These are phyloP conservation scores for Cladorrhinum sp. DNA, from an alignment of 2,329 filamentous ascomycete genomes.

Conservation along the genomic window DNA sequence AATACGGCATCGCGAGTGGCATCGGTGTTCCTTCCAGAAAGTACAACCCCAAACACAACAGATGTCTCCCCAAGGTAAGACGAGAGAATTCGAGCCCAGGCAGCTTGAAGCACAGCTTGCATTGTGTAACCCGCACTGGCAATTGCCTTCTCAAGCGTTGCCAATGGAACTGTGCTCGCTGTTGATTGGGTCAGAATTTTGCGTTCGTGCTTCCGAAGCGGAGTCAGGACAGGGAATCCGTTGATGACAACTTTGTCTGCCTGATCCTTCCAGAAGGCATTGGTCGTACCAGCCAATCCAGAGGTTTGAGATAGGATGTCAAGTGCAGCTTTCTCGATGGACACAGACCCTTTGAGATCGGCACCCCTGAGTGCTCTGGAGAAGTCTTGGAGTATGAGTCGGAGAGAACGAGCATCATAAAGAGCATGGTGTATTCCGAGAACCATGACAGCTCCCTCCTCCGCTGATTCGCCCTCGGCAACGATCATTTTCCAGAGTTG, in stretches of 20 bases:
- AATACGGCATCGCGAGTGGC: slow-evolving; percentile 61
- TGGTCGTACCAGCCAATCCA: slow-evolving; percentile 31
- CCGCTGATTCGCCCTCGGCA: neutral
- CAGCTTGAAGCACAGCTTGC: slow-evolving; percentile 71
- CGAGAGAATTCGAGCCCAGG: slow-evolving; percentile 73
- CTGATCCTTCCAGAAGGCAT: slow-evolving; percentile 62
- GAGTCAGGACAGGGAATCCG: slow-evolving; percentile 73
- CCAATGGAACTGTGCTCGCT: slow-evolving; percentile 39
- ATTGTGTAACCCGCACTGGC: slow-evolving; percentile 62
- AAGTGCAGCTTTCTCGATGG: slow-evolving; percentile 35
- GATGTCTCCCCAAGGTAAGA: slow-evolving; percentile 72
- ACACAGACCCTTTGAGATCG: slow-evolving; percentile 13
- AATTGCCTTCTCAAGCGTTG: slow-evolving; percentile 54
- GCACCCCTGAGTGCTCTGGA: slow-evolving; percentile 35
- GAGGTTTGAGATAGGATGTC: slow-evolving; percentile 41
- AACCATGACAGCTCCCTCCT: slow-evolving; percentile 36
- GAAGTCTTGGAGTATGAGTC: slow-evolving; percentile 62
- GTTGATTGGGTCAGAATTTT: slow-evolving; percentile 36
- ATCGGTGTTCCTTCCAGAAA: slow-evolving; percentile 69
- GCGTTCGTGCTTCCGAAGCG: slow-evolving; percentile 46
- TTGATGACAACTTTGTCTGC: slow-evolving; percentile 56
- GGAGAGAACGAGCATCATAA: slow-evolving; percentile 78
- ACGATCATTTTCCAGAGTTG: slow-evolving; percentile 1
- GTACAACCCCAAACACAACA: slow-evolving; percentile 75
- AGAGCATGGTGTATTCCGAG: slow-evolving; percentile 71